A percentile compares a stretch with the other conserved stretches of the same genome.
Conservation (phyloP, 2,329 filamentous ascomycete species). For the Fulvia fulva region DNA sequence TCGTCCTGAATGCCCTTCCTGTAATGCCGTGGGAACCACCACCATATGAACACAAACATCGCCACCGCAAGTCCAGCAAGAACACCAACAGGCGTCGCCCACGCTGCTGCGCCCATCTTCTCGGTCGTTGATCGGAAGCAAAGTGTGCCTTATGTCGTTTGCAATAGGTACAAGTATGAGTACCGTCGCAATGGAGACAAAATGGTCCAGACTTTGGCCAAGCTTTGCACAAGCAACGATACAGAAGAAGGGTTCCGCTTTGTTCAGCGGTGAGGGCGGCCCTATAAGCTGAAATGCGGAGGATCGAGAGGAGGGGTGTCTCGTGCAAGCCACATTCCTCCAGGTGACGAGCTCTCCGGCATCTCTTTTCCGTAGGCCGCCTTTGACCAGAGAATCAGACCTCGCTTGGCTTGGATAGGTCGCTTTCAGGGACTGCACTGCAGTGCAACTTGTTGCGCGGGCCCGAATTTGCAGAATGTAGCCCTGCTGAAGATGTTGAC, state of each 20-base stretch:
- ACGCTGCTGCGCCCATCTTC: conserved; percentile 20
- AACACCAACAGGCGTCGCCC: conserved; percentile 28
- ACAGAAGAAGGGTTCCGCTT: background rate
- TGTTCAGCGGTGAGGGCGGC: background rate
- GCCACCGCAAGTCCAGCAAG: conserved; percentile 23
- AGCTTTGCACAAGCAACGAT: background rate
- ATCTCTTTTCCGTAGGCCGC: background rate
- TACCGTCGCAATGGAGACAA: too few relatives aligned
- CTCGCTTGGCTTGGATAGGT: background rate
- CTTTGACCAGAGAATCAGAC: background rate
- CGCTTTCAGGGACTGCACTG: background rate
- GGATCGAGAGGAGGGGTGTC: background rate
- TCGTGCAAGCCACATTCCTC: background rate
- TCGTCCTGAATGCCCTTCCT: background rate
- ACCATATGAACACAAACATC: conserved; percentile 27
- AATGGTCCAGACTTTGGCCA: background rate
- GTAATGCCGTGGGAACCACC: conserved; percentile 26
- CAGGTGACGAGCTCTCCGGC: background rate
- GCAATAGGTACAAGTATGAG: too few relatives aligned
- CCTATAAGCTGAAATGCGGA: background rate
- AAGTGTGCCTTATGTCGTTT: background rate
- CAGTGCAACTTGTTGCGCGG: background rate
- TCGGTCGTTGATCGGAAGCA: background rate
- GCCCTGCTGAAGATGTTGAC: background rate
- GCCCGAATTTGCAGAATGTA: background rate